Base-by-base conservation (phyloP, 2,329 filamentous ascomycete species). In the Hymenoscyphus occultus region DNA sequence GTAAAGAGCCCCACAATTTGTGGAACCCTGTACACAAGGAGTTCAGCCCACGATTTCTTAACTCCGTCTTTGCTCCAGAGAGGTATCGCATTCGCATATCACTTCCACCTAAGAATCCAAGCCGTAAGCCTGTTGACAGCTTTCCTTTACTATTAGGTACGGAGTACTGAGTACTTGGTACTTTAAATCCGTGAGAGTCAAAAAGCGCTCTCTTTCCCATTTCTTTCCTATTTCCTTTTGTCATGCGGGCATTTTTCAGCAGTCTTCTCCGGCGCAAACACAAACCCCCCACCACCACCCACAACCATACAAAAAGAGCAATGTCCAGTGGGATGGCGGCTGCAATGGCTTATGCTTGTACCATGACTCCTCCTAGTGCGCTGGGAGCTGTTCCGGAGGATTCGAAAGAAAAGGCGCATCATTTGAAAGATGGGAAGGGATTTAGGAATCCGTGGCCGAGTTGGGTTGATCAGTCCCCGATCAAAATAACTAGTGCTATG, bases 391-490 rank as follows among this genome's bases (percentile, higher is more conserved):
- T 73, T 13, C 74, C 74, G 12, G 70, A 75, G 22, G 69, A 74
- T 40, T 63, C 79, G 9, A 76, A 77, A 54, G 77, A 78, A 16
- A 80, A 81, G 70, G 71, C 71, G 48, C 84, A 86, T 77, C 83
- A 86, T 76, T 72, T 79, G 64, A 81, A 82, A 71, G 71, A 80
- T 68, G 82, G 82, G 13, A 83, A 81, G 64, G 83, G 83, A 4
- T 86, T 85, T 71, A 73, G 74, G n/a, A 86, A 86, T 73, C 84
- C 84, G 0, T 86, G 84, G 84, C 78, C 81, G 5, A 84, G 81
- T n/a, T 86, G 79, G 70, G 68, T 64, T 13, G 79, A 83, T 4
- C 70, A 76, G 14, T 73, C 67, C 58, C 70, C 35, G 0, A 10
- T 60, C 61, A 6, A 74, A 16, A 77, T 84, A 32, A 39, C 77